Evolutionary conservation across 108 stramenopile species (phyloP).

Genomic region (Nitzschia sp.): DNA sequence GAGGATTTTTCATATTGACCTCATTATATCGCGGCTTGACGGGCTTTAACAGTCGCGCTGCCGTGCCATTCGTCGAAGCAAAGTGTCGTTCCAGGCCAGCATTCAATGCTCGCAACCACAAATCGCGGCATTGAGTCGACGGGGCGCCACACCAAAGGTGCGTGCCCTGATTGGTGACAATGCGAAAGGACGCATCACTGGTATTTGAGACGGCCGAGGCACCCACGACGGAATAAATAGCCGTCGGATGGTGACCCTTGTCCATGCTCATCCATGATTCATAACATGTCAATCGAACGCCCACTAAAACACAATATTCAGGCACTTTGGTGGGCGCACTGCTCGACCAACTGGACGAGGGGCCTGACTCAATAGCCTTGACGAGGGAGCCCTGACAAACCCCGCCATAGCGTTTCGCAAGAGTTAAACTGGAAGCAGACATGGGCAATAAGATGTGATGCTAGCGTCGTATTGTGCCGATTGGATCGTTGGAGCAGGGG

Average conservation of each 20-base stretch:
- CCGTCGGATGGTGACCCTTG: slow-evolving; percentile 66
- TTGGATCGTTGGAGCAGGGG: no score
- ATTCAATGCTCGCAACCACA: slow-evolving; percentile 78
- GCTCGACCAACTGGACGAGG: slow-evolving; percentile 4
- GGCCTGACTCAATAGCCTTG: slow-evolving; percentile 13
- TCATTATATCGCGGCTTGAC: slow-evolving; percentile 21
- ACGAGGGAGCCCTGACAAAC: slow-evolving; percentile 50
- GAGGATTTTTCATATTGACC: slow-evolving; percentile 14
- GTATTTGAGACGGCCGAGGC: slow-evolving; percentile 46
- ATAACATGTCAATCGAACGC: slow-evolving; percentile 67
- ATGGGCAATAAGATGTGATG: no score
- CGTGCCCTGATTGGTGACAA: slow-evolving; percentile 78
- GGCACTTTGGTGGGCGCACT: slow-evolving; percentile 11
- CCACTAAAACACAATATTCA: slow-evolving; percentile 77
- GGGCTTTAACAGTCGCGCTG: slow-evolving; percentile 8
- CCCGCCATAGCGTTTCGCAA: slow-evolving; percentile 43
- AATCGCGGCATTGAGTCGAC: slow-evolving; percentile 59
- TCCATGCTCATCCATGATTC: slow-evolving; percentile 57
- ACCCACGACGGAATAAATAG: slow-evolving; percentile 66
- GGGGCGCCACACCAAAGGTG: slow-evolving; percentile 72
- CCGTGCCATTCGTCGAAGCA: slow-evolving; percentile 5
- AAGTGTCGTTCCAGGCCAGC: slow-evolving; percentile 65
- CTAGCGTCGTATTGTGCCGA: no score
- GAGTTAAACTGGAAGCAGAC: slow-evolving; percentile 22
- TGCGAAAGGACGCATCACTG: slow-evolving; percentile 45